Evolutionary conservation across 2,329 filamentous ascomycete genomes (phyloP), one percentile per base, ranked within the genome.

Genomic region (Talaromyces albobiverticillius): DNA sequence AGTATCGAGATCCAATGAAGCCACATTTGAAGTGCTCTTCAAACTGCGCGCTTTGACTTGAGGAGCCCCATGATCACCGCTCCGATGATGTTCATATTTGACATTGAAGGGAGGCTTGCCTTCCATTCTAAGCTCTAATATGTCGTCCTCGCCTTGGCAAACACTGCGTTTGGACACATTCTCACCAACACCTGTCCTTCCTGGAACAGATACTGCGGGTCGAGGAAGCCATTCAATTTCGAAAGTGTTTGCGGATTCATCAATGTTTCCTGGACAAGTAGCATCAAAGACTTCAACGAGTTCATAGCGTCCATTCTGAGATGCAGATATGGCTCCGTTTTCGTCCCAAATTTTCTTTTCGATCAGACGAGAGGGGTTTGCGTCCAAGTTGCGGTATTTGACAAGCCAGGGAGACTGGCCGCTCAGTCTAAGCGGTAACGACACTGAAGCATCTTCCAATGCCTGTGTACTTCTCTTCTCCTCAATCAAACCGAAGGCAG

Each of bases 141-240:
- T 85, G 69, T 96, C 93, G 64, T 96, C 88, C 58, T 97, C 93
- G 26, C 93, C 93, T 74, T 99, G 92, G 66, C 94, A 99, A 26
- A 99, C 87, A 57, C 92, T 86, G 40, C 85, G 82, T 71, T 95
- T 95, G 61, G 85, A 68, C 66, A 86, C 88, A 31, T 79, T 78
- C 8, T 75, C 76, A 14, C 78, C 76, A 32, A 79, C 71, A 10
- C 76, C 76, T 45, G 54, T 52, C 29, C 51, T 42, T 41, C 54
- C 54, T 14, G 54, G 42, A 11, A 89, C 79, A n/a, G 82, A 83
- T 56, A 87, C 81, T 5, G 85, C 77, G 1, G 94, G 95, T 45
- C 92, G 84, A 31, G 89, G 82, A 62, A 94, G 89, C 91, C 91
- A 96, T 56, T 85, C 83, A 22, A 99, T 84, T 54, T 88, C 80